Evolutionary conservation across 495 filamentous ascomycete genomes (phyloP), one percentile per base, ranked within the genome.

Genomic region (Polyplosphaeria fusca): DNA sequence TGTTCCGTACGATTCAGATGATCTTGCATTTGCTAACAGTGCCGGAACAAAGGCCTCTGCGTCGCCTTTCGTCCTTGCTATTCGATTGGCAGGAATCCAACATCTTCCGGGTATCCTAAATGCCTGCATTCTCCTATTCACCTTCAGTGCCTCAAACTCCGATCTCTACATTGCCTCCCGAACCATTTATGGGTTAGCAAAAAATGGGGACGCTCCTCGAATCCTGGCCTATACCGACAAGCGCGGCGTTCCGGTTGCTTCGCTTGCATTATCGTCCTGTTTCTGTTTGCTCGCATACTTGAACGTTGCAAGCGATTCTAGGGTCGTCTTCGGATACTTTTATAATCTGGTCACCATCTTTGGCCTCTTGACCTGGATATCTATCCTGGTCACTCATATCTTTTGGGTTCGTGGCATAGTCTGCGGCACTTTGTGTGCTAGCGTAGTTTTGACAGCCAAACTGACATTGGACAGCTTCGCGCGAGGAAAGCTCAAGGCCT

Each of bases 121-220:
- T 63, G 83, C 72, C 11, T 81, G 82, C 60, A 87, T 93, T 41
- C 73, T 92, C n/a, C 60, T 88, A 40, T 91, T 90, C 65, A 88
- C 88, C 53, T 82, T 90, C 70, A 86, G 82, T 13, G 88, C 88
- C 23, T 80, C 87, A 48, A 92, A 92, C 74, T 89, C 79, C 43
- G 83, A 86, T 67, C 74, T 86, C 28, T 95, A 93, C 76, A 91
- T 92, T 42, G 90, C 87, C 5, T 88, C 84, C 27, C 83, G 90
- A 55, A 90, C 87, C 1, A 76, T 91, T 25, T 94, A 85, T 67
- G 86, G 86, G 30, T 77, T 96, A 9, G 85, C 89, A 12, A 78
- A 82, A 22, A 84, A 92, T 57, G 80, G 84, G 18, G 85, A 91
- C 48, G 89, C 91, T 0, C 91, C 89, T 0, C 67, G 70, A 26